These are phyloP conservation scores for Botrytis squamosa DNA, from an alignment of 2,329 filamentous ascomycete species.

Conservation along the genomic window DNA sequence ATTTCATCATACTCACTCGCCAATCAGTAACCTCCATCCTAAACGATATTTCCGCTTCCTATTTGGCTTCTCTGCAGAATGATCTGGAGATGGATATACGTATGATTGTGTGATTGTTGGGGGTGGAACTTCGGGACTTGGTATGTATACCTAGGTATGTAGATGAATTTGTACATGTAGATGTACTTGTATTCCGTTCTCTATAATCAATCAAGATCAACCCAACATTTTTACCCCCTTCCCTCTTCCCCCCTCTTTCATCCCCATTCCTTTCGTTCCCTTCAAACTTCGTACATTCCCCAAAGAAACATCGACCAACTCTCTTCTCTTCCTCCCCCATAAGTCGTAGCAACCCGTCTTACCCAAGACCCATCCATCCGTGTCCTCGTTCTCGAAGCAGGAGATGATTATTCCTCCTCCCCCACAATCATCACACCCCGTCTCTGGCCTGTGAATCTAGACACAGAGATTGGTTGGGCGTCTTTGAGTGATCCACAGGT, in stretches of 20 bases:
- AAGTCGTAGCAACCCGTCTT: constrained; percentile 43
- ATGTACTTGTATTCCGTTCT: too few relatives aligned
- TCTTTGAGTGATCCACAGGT: constrained; percentile 7
- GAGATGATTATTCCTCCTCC: constrained; percentile 39
- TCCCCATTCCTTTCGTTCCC: neutral
- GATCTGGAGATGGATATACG: neutral
- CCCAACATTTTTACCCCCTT: too few relatives aligned
- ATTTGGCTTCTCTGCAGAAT: too few relatives aligned
- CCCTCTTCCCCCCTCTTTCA: neutral
- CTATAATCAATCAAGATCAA: too few relatives aligned
- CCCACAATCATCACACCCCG: constrained; percentile 40
- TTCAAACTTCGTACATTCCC: too few relatives aligned
- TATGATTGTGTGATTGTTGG: neutral
- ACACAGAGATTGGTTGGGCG: constrained; percentile 20
- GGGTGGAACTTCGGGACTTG: neutral
- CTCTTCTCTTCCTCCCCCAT: neutral
- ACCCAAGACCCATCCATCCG: constrained; percentile 40
- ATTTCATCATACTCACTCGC: too few relatives aligned
- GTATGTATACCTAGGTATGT: too few relatives aligned
- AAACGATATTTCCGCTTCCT: too few relatives aligned
- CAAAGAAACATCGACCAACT: neutral
- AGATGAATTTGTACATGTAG: too few relatives aligned
- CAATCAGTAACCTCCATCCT: too few relatives aligned
- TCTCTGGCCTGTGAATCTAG: neutral
- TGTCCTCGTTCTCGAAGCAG: constrained; percentile 45